Percentiles rank a stretch among this genome's conserved stretches.
Evolutionary conservation across 495 filamentous ascomycete species (phyloP).

Genomic region (Clohesyomyces aquaticus): DNA sequence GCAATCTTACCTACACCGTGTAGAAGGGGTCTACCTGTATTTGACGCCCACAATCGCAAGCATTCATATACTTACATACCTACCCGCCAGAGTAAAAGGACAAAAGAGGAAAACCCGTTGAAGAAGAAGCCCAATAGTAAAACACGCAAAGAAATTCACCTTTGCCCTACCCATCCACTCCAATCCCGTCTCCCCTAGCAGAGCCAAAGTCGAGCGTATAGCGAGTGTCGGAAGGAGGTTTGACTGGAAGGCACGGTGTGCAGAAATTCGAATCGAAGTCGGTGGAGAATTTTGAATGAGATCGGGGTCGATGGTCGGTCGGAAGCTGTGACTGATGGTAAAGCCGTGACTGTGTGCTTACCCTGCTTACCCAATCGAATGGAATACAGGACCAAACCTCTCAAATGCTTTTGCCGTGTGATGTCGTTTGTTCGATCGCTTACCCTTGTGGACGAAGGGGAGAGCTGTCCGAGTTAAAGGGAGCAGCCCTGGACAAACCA

Average conservation of each 20-base stretch:
- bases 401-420: slow-evolving; percentile 2
- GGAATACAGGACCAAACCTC: not conserved
- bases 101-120: slow-evolving; percentile 18
- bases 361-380: slow-evolving; percentile 33
- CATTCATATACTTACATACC: slow-evolving; percentile 59
- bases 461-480: slow-evolving; percentile 38
- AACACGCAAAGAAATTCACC: slow-evolving; percentile 23
- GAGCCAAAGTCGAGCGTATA: not conserved
- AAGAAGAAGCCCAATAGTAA: slow-evolving; percentile 4
- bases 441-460: slow-evolving; percentile 63
- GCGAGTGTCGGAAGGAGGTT: not conserved
- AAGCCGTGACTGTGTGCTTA: not conserved
- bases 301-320: too few species aligned
- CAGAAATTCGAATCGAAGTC: too few species aligned
- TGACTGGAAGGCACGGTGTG: not conserved
- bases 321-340: not conserved
- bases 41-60: not conserved
- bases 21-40: slow-evolving; percentile 33
- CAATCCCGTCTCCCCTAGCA: not conserved
- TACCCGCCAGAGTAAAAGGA: slow-evolving; percentile 65
- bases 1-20: slow-evolving; percentile 41
- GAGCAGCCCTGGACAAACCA: slow-evolving; percentile 47
- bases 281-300: too few species aligned
- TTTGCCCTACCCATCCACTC: slow-evolving; percentile 28
- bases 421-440: slow-evolving; percentile 31